A percentile compares a stretch with the other conserved stretches of the same genome.
Evolutionary conservation across 139 green algal species (phyloP).

Genomic region (Limnomonas spitsbergensis): DNA sequence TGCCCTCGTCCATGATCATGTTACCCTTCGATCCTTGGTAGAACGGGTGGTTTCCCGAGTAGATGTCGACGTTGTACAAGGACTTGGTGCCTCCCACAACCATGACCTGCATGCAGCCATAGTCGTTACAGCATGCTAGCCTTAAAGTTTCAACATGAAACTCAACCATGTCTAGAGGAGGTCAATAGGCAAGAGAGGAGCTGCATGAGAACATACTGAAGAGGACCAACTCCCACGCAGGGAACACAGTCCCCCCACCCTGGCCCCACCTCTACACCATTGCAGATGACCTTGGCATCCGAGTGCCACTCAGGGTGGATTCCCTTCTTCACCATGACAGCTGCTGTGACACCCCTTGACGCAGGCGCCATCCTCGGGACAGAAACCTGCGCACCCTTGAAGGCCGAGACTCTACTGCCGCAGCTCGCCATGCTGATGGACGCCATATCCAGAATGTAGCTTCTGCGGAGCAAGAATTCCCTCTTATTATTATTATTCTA

Average conservation of each 20-base stretch:
- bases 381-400: slow-evolving; percentile 20
- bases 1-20: slow-evolving; percentile 80
- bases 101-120: slow-evolving; percentile 73
- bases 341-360: slow-evolving; percentile 35
- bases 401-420: slow-evolving; percentile 27
- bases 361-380: not conserved
- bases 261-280: slow-evolving; percentile 83
- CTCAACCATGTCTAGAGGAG: too few relatives aligned
- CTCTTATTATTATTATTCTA: too few relatives aligned
- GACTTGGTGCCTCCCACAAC: slow-evolving; percentile 78
- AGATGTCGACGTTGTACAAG: slow-evolving; percentile 94
- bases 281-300: slow-evolving; percentile 82
- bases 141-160: too few relatives aligned
- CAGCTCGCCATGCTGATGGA: slow-evolving; percentile 19
- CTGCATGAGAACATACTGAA: too few relatives aligned
- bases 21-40: slow-evolving; percentile 68
- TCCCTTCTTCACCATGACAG: slow-evolving; percentile 63
- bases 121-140: too few relatives aligned
- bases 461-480: too few relatives aligned
- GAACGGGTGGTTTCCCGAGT: slow-evolving; percentile 95
- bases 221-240: too few relatives aligned
- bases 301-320: slow-evolving; percentile 69
- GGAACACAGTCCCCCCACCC: too few relatives aligned
- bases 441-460: too few relatives aligned
- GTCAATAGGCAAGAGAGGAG: too few relatives aligned